Evolutionary conservation across 1,139 yeast genomes (phyloP).

Genomic region (Candida sojae): DNA sequence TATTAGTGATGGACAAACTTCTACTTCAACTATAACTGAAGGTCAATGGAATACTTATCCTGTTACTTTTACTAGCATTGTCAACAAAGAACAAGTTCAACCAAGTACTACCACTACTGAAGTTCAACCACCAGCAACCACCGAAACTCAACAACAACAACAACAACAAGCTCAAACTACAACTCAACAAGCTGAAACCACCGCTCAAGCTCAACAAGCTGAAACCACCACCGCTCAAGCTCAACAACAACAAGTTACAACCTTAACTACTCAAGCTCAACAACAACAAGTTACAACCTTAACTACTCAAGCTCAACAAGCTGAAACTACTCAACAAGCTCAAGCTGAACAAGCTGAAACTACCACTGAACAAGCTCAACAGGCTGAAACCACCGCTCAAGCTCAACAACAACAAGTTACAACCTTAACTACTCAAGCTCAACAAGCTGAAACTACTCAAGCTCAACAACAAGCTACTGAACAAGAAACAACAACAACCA

Average conservation of each 20-base stretch:
- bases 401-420: constrained; percentile 5
- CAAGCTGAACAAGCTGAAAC: constrained; percentile 4
- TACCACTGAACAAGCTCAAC: constrained; percentile 4
- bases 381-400: constrained; percentile 2
- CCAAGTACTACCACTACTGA: constrained; percentile 15
- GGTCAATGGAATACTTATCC: constrained; percentile 31
- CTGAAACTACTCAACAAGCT: constrained; percentile 1
- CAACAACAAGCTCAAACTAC: constrained; percentile 25
- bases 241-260: constrained; percentile 7
- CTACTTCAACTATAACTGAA: constrained; percentile 54
- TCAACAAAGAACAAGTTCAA: constrained; percentile 8
- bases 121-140: constrained; percentile 13
- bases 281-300: too few relatives aligned
- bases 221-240: constrained; percentile 8
- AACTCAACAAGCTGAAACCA: constrained; percentile 15
- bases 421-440: constrained; percentile 6
- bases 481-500: constrained; percentile 2
- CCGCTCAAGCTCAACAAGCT: constrained; percentile 10
- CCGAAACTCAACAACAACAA: too few relatives aligned
- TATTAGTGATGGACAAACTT: constrained; percentile 62
- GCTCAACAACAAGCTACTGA: constrained; percentile 1
- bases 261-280: constrained; percentile 5
- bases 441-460: background rate
- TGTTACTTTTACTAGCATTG: constrained; percentile 17
- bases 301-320: constrained; percentile 4